Base-by-base conservation (phyloP, 495 filamentous ascomycete genomes). In the Margaritispora aquatica region DNA sequence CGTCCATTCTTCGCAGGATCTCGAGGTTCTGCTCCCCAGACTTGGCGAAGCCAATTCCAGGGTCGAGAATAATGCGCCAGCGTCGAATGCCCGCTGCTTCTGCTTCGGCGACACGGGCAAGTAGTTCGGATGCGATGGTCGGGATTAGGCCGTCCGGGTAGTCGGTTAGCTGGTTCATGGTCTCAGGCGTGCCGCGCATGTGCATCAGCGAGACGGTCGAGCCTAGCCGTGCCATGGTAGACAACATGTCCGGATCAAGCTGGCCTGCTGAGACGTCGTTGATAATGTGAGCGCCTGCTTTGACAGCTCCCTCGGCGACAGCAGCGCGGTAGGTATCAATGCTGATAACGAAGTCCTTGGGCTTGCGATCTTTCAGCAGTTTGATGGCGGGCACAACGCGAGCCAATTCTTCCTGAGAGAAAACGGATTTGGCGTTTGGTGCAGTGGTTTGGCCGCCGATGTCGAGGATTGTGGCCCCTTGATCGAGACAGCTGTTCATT, bases 1-100 rank as follows among this genome's bases (percentile, higher is more conserved):
- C 77, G 13, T 77, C 75, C 34, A 97, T 70, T 1, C 81, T 70
- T 15, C 88, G 75, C 51, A 98, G 72, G 8, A 98, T 73, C 56
- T 90, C 84, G 22, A 98, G 70, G 71, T 96, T 96, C 68, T 96
- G 88, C 21, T 77, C 76, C 61, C 82, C 79, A 1, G 81, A 81
- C 74, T 98, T 98, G 22, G 94, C 89, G 62, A 98, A 98, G 0
- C 94, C 94, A 10, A 98, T 82, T 0, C 94, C 94, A 0, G 94
- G 94, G 65, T 98, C 94, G 2, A 98, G 82, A 47, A 97, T 87
- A 49, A 98, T 92, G 46, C 94, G 88, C 94, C 94, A 98, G 13
- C 93, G 83, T 0, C 88, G 77, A 8, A 98, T 80, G 1, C 94
- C 94, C 1, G 90, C 90, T 36, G 75, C 81, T 71, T 96, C 87